Evolutionary conservation across 345 rosid species (phyloP), one percentile per base, ranked within the genome.

Genomic region (Rubroshorea leprosula): DNA sequence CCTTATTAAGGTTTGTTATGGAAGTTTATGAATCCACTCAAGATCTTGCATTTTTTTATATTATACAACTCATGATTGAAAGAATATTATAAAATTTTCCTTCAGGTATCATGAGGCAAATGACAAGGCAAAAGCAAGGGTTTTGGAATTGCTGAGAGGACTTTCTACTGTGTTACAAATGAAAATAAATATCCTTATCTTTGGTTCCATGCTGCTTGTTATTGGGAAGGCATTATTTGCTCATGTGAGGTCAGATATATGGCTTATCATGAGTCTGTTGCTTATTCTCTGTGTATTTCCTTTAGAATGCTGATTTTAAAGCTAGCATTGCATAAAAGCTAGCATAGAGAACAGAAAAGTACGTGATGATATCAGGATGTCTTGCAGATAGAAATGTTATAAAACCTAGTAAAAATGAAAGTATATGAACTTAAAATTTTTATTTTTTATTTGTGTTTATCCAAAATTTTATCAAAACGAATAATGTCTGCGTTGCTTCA

Each of bases 141-240:
- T 87, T 55, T 66, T 89, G 81, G 94, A 85, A 66, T 71, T 93
- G 77, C 76, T 89, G 72, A 72, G 94, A 58, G 94, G 75, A 60
- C 85, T 93, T 68, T 93, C 97, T 54, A 54, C 83, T 20, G 96
- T 86, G 70, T 54, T 93, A 54, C 99, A 89, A 72, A 71, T 78
- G 21, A 93, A 83, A 64, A 85, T 83, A 55, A 93, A 87, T 62
- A 71, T 85, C 66, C 94, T 89, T 6, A 85, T 86, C 54, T 89
- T 83, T 76, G 91, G 85, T 58, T 82, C 99, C 52, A 85, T 76
- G 90, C 79, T 86, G 76, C 97, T 93, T 63, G 91, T 93, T 67
- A 85, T 89, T 71, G 84, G 88, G 12, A 89, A 86, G 75, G 96
- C 97, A 16, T 72, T 93, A 64, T 89, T 86, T 72, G 72, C 89